Evolutionary conservation across 176 grass and related monocot species (phyloP).

Genomic region (Aechmea fasciata): DNA sequence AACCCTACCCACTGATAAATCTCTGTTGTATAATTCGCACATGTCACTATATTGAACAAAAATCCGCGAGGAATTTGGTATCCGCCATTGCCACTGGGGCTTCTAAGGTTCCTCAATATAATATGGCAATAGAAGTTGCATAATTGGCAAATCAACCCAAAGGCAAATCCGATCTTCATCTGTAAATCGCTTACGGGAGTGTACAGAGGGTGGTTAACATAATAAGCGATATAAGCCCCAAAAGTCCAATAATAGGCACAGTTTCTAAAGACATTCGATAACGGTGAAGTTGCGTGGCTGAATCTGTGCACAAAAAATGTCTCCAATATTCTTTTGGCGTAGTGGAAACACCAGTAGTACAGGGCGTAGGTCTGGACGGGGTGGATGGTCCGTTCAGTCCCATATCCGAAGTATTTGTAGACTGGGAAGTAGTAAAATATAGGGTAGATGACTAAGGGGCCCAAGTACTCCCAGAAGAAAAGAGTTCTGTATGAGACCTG

Average conservation of each 20-base stretch:
- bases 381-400: constrained; percentile 47
- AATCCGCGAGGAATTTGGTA: constrained; percentile 92
- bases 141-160: constrained; percentile 68
- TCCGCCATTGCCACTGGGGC: constrained; percentile 58
- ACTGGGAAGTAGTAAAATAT: constrained; percentile 80
- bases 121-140: constrained; percentile 95
- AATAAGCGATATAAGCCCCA: constrained; percentile 78
- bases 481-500: constrained; percentile 81
- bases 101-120: constrained; percentile 85
- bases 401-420: constrained; percentile 78
- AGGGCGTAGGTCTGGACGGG: constrained; percentile 88
- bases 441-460: constrained; percentile 79
- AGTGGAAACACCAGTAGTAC: constrained; percentile 93
- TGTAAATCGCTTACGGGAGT: constrained; percentile 72
- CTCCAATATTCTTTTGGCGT: constrained; percentile 93
- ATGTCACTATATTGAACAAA: constrained; percentile 94
- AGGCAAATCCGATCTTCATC: constrained; percentile 83
- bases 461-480: constrained; percentile 93
- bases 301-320: constrained; percentile 92
- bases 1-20: constrained; percentile 98
- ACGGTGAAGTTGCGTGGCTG: constrained; percentile 85
- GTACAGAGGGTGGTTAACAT: constrained; percentile 85
- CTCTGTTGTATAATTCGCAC: constrained; percentile 94
- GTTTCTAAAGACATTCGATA: constrained; percentile 85
- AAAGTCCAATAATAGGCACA: constrained; percentile 98